A percentile compares a stretch with the other conserved stretches of the same genome.
phyloP scores from a whole-genome alignment of 1,284 basidiomycete genomes.

The Papiliotrema terrestris region DNA sequence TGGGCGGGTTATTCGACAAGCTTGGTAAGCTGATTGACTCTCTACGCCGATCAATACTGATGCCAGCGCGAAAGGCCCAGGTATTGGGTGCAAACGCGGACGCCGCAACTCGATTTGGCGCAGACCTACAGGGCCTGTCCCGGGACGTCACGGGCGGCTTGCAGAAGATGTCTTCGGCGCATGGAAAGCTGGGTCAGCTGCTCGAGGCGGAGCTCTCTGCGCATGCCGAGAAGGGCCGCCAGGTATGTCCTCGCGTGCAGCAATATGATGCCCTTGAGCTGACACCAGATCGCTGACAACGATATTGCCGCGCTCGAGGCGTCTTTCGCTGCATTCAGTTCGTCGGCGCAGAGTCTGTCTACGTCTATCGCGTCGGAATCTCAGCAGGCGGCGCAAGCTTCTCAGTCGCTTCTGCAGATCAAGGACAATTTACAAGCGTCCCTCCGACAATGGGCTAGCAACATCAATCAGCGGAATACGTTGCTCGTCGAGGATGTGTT shows the following conservation, averaged over 20 bases:
- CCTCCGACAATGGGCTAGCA: slow-evolving; percentile 32
- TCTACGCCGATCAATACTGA: not conserved
- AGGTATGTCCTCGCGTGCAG: slow-evolving; percentile 20
- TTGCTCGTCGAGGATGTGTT: slow-evolving; percentile 42
- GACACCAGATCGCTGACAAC: slow-evolving; percentile 22
- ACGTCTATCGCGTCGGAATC: slow-evolving; percentile 56
- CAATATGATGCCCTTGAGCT: slow-evolving; percentile 1
- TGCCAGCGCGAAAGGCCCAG: slow-evolving; percentile 67
- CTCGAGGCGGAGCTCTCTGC: slow-evolving; percentile 59
- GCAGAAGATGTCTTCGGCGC: slow-evolving; percentile 52
- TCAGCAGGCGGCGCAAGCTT: slow-evolving; percentile 55
- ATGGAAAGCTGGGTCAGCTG: slow-evolving; percentile 46
- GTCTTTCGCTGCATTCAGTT: slow-evolving; percentile 59
- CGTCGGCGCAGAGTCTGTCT: slow-evolving; percentile 60
- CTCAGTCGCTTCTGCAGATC: slow-evolving; percentile 24
- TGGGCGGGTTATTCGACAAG: slow-evolving; percentile 74
- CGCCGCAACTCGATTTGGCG: slow-evolving; percentile 61
- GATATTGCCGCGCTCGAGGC: slow-evolving; percentile 35
- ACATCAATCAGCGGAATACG: slow-evolving; percentile 26
- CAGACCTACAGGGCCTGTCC: slow-evolving; percentile 59
- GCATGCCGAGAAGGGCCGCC: slow-evolving; percentile 58
- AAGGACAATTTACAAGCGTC: slow-evolving; percentile 42
- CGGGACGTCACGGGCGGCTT: slow-evolving; percentile 62
- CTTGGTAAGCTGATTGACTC: slow-evolving; percentile 58
- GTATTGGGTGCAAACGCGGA: slow-evolving; percentile 65